Conservation (phyloP, 1,284 basidiomycete species). For the Pisolithus thermaeus region DNA sequence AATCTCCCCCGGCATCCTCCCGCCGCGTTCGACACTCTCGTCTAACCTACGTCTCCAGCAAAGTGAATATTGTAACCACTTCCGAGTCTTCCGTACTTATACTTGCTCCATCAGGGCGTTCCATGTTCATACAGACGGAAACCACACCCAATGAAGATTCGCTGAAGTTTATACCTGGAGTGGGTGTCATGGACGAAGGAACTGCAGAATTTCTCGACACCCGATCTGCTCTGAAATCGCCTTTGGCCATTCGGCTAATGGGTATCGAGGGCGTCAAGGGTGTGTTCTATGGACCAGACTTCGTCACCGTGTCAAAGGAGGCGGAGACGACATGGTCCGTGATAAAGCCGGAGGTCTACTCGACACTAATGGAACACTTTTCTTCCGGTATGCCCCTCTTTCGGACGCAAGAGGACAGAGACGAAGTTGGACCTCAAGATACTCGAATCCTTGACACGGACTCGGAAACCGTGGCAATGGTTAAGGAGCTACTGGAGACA, state of each 20-base stretch:
- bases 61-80: conserved; percentile 17
- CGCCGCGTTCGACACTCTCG: not conserved
- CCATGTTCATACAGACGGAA: conserved; percentile 98
- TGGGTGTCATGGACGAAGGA: conserved; percentile 80
- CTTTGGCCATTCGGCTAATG: conserved; percentile 90
- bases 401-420: conserved; percentile 69
- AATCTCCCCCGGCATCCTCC: not conserved
- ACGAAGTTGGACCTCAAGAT: conserved; percentile 84
- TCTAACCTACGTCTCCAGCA: conserved; percentile 5
- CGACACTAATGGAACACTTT: conserved; percentile 97
- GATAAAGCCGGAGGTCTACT: conserved; percentile 97
- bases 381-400: conserved; percentile 86
- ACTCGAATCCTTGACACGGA: conserved; percentile 95
- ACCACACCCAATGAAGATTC: conserved; percentile 97
- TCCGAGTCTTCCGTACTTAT: conserved; percentile 1
- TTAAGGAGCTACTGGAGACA: conserved; percentile 96
- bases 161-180: conserved; percentile 95
- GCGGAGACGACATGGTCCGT: conserved; percentile 82
- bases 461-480: conserved; percentile 98
- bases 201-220: conserved; percentile 94
- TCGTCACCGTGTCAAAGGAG: conserved; percentile 95
- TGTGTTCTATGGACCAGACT: conserved; percentile 97
- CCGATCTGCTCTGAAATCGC: conserved; percentile 76
- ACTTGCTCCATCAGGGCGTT: conserved; percentile 49
- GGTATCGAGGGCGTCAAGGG: conserved; percentile 85